Base-by-base conservation (phyloP, 108 stramenopile species). In the Cyclotella cryptica region DNA sequence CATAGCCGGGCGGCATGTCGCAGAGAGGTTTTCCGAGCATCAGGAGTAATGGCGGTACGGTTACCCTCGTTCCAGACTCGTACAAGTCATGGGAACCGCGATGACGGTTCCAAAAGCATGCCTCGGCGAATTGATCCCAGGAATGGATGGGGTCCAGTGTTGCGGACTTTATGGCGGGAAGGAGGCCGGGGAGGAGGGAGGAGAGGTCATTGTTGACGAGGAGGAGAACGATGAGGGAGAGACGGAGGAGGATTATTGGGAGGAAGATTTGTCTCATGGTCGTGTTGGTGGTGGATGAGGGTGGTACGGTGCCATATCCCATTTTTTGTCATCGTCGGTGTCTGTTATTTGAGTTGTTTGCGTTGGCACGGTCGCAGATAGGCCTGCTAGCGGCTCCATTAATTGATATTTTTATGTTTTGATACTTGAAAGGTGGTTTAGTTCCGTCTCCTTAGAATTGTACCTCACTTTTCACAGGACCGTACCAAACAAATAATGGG, bases 101-200 rank as follows among this genome's bases (percentile, higher is more conserved):
- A 45, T 29, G 57, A 45, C 22, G 27, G 14, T 8, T 52, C 59
- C 72, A 61, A 47, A 80, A 75, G 28, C 75, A 63, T 12, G 74
- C 74, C 22, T 69, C 79, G 45, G 59, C 64, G 27, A 83, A 67
- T 42, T 78, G 71, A 66, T 82, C 71, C 81, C 76, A 78, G 19
- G 81, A 72, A 55, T 78, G 71, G 1, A 55, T 28, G 26, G 76
- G 81, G 62, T 82, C 77, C 28, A 73, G 30, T 44, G 72, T 66
- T 0, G 77, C 62, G 51, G 81, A 45, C 15, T 58, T 14, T 18
- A 80, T 69, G 4, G 71, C 71, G 1, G 62, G 63, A n/a, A 74
- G 60, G 18, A 74, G 44, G 53, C 66, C 71, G 1, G 65, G 28
- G 24, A 40, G 17, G 5, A 22, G 10, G 17, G 26, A 65, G 8